phyloP scores from a whole-genome alignment of 345 rosid species.

The sweet orange (Citrus sinensis) region DVS_A1.0 CM039163.1:9031501-9032000 shows the following conservation, averaged over 20 bases:
- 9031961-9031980: constrained; percentile 16
- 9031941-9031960: not conserved
- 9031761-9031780: constrained; percentile 11
- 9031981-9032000: constrained; percentile 48
- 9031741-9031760: not conserved
- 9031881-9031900: constrained; percentile 12
- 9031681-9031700: constrained; percentile 58
- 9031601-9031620: constrained; percentile 71
- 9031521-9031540: not conserved
- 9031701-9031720: constrained; percentile 29
- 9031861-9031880: constrained; percentile 1
- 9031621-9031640: constrained; percentile 29
- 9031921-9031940: not conserved
- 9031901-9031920: constrained; percentile 10
- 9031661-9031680: constrained; percentile 73
- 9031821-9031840: constrained; percentile 18
- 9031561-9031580: not conserved
- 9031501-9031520: constrained; percentile 9
- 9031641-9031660: constrained; percentile 37
- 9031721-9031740: constrained; percentile 8
- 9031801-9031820: constrained; percentile 44
- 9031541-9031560: not conserved
- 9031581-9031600: constrained; percentile 21
- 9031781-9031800: constrained; percentile 32
- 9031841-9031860: constrained; percentile 17